Percentiles rank a stretch among this genome's conserved stretches.
phyloP scores from a whole-genome alignment of 78 protist species.

The Emiliania huxleyi region DNA sequence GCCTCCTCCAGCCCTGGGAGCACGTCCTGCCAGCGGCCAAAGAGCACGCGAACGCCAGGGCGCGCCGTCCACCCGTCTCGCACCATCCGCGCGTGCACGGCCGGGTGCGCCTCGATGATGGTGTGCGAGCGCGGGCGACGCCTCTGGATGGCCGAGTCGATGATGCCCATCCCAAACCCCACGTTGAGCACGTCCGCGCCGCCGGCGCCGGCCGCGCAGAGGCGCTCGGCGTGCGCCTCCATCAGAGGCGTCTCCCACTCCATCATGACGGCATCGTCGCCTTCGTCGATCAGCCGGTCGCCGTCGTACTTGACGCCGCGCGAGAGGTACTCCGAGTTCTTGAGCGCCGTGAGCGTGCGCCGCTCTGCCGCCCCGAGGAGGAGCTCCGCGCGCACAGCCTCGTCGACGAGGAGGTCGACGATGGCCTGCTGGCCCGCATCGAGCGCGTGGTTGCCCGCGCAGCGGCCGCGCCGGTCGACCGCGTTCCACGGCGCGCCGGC shows the following conservation, averaged over 20 bases:
- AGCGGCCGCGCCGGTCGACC: not conserved
- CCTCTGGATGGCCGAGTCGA: constrained; percentile 24
- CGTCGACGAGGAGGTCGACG: not conserved
- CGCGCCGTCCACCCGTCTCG: not conserved
- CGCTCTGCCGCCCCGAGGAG: not conserved
- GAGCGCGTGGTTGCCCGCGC: constrained; percentile 9
- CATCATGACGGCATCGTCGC: constrained; percentile 48
- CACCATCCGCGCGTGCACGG: not conserved
- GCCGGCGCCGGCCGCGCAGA: not conserved
- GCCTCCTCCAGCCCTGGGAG: not conserved
- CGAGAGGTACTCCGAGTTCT: not conserved
- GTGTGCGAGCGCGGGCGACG: constrained; percentile 25
- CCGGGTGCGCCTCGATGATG: constrained; percentile 51
- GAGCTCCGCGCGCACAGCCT: not conserved
- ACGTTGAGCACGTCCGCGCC: constrained; percentile 38
- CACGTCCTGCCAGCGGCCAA: constrained; percentile 37
- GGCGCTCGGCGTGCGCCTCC: constrained; percentile 35
- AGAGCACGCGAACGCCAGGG: not conserved
- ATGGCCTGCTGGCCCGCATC: not conserved
- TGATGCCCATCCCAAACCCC: constrained; percentile 49
- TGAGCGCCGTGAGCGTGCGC: no score
- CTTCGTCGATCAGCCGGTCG: constrained; percentile 46
- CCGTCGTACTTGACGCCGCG: not conserved
- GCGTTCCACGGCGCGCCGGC: constrained; percentile 33
- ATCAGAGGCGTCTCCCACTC: constrained; percentile 43